Evolutionary conservation across 192 early-diverging fungal genomes (phyloP).

Genomic region (Coemansia aciculifera): DNA sequence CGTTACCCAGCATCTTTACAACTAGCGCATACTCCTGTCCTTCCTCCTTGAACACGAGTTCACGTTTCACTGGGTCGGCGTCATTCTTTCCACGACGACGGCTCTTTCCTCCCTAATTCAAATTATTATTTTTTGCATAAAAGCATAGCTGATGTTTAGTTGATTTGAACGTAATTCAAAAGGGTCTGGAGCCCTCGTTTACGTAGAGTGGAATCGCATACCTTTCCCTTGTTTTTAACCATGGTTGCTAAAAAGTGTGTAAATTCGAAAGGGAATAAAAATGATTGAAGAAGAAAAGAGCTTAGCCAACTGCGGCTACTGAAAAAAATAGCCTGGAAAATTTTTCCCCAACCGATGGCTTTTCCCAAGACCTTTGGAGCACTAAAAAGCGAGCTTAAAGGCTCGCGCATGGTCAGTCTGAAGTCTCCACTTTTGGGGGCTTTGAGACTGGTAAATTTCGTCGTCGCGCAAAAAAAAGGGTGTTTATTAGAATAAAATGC

Average conservation of each 20-base stretch:
- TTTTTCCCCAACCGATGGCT: constrained; percentile 9
- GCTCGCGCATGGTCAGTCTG: background rate
- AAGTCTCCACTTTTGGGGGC: background rate
- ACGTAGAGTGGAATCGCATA: constrained; percentile 27
- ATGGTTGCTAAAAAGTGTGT: constrained; percentile 41
- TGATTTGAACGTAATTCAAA: background rate
- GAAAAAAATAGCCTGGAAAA: constrained; percentile 7
- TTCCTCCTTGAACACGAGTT: constrained; percentile 96
- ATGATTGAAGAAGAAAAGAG: background rate
- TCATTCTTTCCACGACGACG: constrained; percentile 97
- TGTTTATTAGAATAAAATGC: constrained; percentile 10
- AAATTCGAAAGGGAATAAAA: background rate
- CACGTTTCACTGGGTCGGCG: constrained; percentile 86
- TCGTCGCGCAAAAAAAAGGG: background rate
- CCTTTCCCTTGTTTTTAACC: constrained; percentile 99
- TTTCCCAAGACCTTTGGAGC: background rate
- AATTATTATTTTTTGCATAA: background rate
- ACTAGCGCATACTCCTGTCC: constrained; percentile 97
- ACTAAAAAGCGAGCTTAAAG: background rate
- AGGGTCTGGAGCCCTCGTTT: background rate
- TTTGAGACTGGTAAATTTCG: background rate
- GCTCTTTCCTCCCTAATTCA: constrained; percentile 75
- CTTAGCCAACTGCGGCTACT: constrained; percentile 1
- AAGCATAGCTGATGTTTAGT: background rate
- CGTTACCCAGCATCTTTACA: constrained; percentile 94